These are phyloP conservation scores for Exophiala xenobiotica DNA, from an alignment of 2,329 filamentous ascomycete genomes.

Conservation along the genomic window DNA sequence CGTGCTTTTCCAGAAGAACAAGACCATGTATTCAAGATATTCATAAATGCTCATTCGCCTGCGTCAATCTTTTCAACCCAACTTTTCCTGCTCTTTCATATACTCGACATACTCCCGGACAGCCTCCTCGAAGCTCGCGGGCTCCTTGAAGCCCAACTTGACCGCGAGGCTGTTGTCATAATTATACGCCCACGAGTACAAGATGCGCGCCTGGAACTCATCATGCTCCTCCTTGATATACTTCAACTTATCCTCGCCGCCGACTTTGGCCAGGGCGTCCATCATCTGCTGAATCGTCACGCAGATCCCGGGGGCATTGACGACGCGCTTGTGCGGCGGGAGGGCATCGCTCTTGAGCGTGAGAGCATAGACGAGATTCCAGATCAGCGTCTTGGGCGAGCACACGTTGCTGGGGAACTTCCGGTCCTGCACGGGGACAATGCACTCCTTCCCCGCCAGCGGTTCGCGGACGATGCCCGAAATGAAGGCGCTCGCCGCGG, in stretches of 20 bases:
- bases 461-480: slow-evolving; percentile 66
- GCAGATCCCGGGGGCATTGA: slow-evolving; percentile 58
- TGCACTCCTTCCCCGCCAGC: slow-evolving; percentile 54
- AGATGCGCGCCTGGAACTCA: slow-evolving; percentile 51
- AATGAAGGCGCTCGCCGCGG: slow-evolving; percentile 63
- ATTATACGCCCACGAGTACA: slow-evolving; percentile 57
- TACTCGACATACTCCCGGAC: slow-evolving; percentile 57
- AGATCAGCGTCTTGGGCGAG: slow-evolving; percentile 53
- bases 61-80: not conserved
- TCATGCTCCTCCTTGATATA: slow-evolving; percentile 55
- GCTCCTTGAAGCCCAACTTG: slow-evolving; percentile 52
- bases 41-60: not conserved
- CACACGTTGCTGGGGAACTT: slow-evolving; percentile 55
- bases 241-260: slow-evolving; percentile 52
- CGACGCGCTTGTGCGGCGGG: slow-evolving; percentile 48
- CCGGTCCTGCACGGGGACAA: slow-evolving; percentile 53
- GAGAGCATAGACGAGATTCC: slow-evolving; percentile 55
- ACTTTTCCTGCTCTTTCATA: slow-evolving; percentile 28
- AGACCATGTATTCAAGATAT: too few species aligned
- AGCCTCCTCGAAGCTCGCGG: slow-evolving; percentile 54
- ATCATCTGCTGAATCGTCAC: slow-evolving; percentile 58
- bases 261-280: slow-evolving; percentile 55
- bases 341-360: slow-evolving; percentile 44
- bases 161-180: slow-evolving; percentile 56
- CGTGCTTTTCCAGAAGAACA: too few species aligned